Evolutionary conservation across 1,284 basidiomycete species (phyloP).

Genomic region (Prillingera fragicola): DNA sequence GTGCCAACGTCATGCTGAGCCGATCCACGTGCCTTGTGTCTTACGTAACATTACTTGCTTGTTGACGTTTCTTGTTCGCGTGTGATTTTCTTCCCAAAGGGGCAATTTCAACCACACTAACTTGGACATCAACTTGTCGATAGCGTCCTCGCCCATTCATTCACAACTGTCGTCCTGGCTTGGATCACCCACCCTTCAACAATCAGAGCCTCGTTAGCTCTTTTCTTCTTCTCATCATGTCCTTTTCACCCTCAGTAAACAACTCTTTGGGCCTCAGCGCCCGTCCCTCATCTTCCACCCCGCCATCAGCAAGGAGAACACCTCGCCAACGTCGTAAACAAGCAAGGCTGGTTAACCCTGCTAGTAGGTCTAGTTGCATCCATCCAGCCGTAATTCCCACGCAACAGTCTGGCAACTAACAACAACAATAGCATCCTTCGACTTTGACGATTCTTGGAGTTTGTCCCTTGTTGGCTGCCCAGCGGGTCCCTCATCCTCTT

Average conservation of each 20-base stretch:
- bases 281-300: too few species aligned
- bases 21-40: too few species aligned
- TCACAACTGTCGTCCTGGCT: background rate
- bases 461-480: background rate
- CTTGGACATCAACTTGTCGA: too few species aligned
- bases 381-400: too few species aligned
- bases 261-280: background rate
- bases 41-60: background rate
- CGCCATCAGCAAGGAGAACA: too few species aligned
- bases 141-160: too few species aligned
- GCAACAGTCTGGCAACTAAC: background rate
- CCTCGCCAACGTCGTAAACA: conserved; percentile 9
- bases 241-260: background rate
- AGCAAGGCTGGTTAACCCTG: conserved; percentile 8
- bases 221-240: background rate
- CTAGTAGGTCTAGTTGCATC: too few species aligned
- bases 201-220: background rate
- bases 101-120: too few species aligned
- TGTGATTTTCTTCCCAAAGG: background rate
- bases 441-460: conserved; percentile 3
- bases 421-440: background rate
- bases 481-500: background rate
- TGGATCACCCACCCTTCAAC: background rate
- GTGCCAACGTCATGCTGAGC: background rate
- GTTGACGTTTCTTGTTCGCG: background rate